Evolutionary conservation across 2,329 filamentous ascomycete species (phyloP), one percentile per base, ranked within the genome.

Genomic region (Ophiostoma sp.): DNA sequence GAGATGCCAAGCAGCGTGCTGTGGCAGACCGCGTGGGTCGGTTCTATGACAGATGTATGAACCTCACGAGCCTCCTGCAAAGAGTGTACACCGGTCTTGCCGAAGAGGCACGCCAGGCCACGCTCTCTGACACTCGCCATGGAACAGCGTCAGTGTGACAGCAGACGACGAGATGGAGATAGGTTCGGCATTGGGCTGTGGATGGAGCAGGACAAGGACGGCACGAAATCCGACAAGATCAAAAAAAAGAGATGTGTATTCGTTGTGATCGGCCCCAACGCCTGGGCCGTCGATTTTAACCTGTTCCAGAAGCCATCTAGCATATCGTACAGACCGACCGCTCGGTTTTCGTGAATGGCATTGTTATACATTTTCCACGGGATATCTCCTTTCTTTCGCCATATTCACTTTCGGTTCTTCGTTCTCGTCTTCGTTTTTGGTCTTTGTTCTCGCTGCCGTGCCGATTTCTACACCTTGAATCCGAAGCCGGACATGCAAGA

Each of bases 401-500:
- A 27, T 36, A 27, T 36, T 62, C 38, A 16, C n/a, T 63, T 62
- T 38, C 12, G 8, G 58, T 11, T 42, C 41, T 40, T 16, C 3
- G 4, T n/a, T 40, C 14, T 27, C 8, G 60, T n/a, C 16, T 38
- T 44, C 55, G 0, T 58, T 58, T 12, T 14, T 47, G 14, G 45
- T 16, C 45, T 12, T 14, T 47, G 45, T 16, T 47, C 45, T 47
- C 12, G 49, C 14, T 52, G 52, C 27, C 11, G 27, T 36, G 27
- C 9, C 2, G 3, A 14, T 4, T 4, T 1, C 38, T 78, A 87
- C 66, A 87, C 80, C 78, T 92, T 89, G 83, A 96, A 99, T 16
- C 95, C 95, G 76, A 90, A 98, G 11, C 92, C 90, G 69, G 88
- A 87, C 95, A 99, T 98, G 79, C 95, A 99, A 73, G 81, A 87